Conservation (phyloP, 2,329 filamentous ascomycete genomes). For the Fusarium guadeloupense region DNA sequence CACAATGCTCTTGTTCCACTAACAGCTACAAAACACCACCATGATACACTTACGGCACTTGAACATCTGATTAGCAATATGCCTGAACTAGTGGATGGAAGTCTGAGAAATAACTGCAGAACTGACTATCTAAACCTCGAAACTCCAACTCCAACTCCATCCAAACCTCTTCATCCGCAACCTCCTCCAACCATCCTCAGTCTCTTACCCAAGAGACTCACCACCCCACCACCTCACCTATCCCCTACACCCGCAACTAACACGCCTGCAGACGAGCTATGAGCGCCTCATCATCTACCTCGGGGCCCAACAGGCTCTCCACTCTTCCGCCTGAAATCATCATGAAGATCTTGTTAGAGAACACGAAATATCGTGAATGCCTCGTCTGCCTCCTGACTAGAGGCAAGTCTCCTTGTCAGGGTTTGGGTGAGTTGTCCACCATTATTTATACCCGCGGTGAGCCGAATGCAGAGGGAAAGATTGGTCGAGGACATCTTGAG, state of each 20-base stretch:
- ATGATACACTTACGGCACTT: neutral
- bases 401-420: conserved; percentile 1
- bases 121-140: neutral
- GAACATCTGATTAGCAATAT: no score
- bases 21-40: neutral
- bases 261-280: neutral
- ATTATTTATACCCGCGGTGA: conserved; percentile 21
- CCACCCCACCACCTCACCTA: no score
- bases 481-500: conserved; percentile 8
- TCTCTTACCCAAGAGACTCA: no score
- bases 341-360: conserved; percentile 7
- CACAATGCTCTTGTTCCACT: neutral
- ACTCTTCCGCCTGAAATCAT: conserved; percentile 1
- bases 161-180: neutral
- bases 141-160: neutral
- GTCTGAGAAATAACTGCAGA: neutral
- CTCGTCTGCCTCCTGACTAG: neutral
- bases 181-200: neutral
- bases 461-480: neutral
- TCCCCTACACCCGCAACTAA: neutral
- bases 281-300: neutral
- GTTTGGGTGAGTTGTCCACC: neutral
- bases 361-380: neutral
- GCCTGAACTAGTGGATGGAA: no score
- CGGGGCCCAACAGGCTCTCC: neutral